phyloP scores from a whole-genome alignment of 2,329 filamentous ascomycete species.

The Fusarium robinianum region DNA sequence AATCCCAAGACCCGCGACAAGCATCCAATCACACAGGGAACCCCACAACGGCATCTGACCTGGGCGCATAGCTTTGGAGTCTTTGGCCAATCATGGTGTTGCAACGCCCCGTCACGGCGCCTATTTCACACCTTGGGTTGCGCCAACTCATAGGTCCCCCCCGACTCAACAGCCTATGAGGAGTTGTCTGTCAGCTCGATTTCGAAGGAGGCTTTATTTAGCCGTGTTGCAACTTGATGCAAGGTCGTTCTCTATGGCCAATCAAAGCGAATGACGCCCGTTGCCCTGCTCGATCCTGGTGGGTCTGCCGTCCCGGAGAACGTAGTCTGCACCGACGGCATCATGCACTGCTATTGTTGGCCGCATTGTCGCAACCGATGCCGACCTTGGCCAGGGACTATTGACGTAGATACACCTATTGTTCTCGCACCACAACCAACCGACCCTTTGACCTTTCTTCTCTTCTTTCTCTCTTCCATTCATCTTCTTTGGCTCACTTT shows the following conservation, averaged over 20 bases:
- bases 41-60: too few species aligned
- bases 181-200: slow-evolving; percentile 21
- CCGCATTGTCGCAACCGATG: slow-evolving; percentile 22
- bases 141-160: slow-evolving; percentile 33
- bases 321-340: slow-evolving; percentile 10
- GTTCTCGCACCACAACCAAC: slow-evolving; percentile 11
- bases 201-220: slow-evolving; percentile 35
- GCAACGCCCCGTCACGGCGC: slow-evolving; percentile 41
- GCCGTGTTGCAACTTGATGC: slow-evolving; percentile 30
- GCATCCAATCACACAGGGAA: slow-evolving; percentile 35
- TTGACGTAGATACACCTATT: slow-evolving; percentile 15
- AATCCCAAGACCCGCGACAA: slow-evolving; percentile 33
- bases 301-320: slow-evolving; percentile 17
- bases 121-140: slow-evolving; percentile 43
- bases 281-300: slow-evolving; percentile 23
- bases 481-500: slow-evolving; percentile 10
- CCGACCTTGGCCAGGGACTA: slow-evolving; percentile 4
- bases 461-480: slow-evolving; percentile 3
- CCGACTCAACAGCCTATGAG: slow-evolving; percentile 32
- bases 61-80: slow-evolving; percentile 39
- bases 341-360: slow-evolving; percentile 19
- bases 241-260: slow-evolving; percentile 25
- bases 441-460: slow-evolving; percentile 5
- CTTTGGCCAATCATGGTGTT: slow-evolving; percentile 39
- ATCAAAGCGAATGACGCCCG: slow-evolving; percentile 31